Conservation (phyloP, 202 grass and related monocot species). For the Carex sylvatica region DNA sequence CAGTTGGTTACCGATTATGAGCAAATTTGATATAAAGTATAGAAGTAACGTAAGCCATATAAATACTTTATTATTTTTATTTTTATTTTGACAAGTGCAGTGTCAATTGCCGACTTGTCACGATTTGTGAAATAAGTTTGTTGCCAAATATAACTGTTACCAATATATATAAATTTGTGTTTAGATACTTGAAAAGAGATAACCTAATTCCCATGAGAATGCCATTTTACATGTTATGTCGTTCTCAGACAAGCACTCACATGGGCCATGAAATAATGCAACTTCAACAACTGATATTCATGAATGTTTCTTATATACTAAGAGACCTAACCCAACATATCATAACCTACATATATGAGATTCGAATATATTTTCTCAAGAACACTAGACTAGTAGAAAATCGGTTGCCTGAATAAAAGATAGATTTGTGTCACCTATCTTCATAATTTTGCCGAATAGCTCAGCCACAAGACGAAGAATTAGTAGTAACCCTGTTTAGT, state of each 20-base stretch:
- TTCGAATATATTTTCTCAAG: background rate
- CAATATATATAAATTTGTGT: background rate
- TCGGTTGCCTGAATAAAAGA: background rate
- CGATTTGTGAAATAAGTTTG: background rate
- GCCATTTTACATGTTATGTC: background rate
- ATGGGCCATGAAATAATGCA: background rate
- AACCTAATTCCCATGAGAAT: background rate
- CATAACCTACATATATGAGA: background rate
- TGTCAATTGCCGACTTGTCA: too few species aligned
- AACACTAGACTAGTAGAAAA: background rate
- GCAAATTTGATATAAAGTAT: background rate
- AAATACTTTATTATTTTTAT: background rate
- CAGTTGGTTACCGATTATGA: background rate
- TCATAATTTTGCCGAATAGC: background rate
- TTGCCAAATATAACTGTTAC: background rate
- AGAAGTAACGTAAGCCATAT: background rate
- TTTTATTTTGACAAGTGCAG: background rate
- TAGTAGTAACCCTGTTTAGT: background rate
- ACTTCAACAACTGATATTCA: background rate
- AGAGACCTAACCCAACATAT: background rate
- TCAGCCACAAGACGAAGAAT: background rate
- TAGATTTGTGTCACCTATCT: background rate
- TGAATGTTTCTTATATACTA: background rate
- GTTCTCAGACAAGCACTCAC: background rate
- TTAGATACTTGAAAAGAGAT: background rate